Evolutionary conservation across 192 early-diverging fungal species (phyloP), one percentile per base, ranked within the genome.

Genomic region (Backusella psychrophila): DNA sequence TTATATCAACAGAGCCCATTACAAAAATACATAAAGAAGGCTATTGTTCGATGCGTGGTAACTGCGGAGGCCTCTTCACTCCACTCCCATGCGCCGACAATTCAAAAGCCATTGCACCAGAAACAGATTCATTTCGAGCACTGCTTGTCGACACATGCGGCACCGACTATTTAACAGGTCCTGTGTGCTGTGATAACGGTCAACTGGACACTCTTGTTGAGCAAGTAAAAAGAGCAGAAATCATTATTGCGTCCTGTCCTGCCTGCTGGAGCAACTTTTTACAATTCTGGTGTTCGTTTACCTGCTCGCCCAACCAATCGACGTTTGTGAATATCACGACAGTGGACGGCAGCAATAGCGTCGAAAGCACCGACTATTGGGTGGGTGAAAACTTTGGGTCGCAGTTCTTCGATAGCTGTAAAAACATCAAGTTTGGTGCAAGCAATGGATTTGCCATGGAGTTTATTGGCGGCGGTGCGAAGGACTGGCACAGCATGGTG

Each of bases 381-480:
- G 90, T 91, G 9, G 89, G 80, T 26, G 85, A 87, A 41, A 34
- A 80, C 9, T 87, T 86, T 72, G 89, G 88, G 8, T 75, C 80
- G 6, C 88, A 84, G 59, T 87, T 91, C 66, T 91, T 79, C 69
- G 80, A 89, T 53, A 88, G 87, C 49, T 91, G 90, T 78, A 90
- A 91, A 71, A 89, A 91, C 39, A 87, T 91, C 75, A 91, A 91
- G 73, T 91, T 91, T 77, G 85, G 87, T 1, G 81, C 89, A 3
- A 88, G 85, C 34, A 91, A 91, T 84, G 86, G 90, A 3, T 91
- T 82, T 69, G 89, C 83, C 19, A 91, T 91, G 89, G 90, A 91
- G 42, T 80, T 91, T 29, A 87, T 91, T 70, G 90, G 89, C 12
- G 89, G 89, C 34, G 90, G 90, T 19, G 90, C 90, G 4, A 80